A percentile compares a stretch with the other conserved stretches of the same genome.
phyloP scores from a whole-genome alignment of 2,329 filamentous ascomycete species.

The Verticillium zaregamsianum region DNA sequence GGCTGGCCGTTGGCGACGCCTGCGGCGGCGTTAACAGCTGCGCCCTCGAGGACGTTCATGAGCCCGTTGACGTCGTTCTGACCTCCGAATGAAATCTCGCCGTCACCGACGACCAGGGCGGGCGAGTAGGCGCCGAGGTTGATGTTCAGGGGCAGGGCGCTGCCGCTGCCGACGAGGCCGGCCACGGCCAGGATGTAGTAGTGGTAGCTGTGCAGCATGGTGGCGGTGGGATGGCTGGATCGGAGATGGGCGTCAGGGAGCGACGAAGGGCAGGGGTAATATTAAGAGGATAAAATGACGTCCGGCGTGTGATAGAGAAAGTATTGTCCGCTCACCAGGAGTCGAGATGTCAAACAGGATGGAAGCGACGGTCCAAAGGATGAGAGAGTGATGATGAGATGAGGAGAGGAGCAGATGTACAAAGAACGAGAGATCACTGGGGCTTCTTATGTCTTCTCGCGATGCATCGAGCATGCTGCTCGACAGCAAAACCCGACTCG shows the following conservation, averaged over 20 bases:
- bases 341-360: neutral
- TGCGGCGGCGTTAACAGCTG: constrained; percentile 34
- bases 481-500: neutral
- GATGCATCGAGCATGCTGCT: neutral
- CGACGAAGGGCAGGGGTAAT: neutral
- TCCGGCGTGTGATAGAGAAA: neutral
- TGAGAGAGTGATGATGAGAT: neutral
- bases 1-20: constrained; percentile 19
- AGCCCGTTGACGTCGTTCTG: constrained; percentile 38
- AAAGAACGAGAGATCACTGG: neutral
- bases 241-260: neutral
- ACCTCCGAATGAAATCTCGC: constrained; percentile 44
- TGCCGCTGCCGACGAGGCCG: constrained; percentile 20
- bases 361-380: neutral
- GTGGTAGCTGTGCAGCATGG: constrained; percentile 15
- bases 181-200: constrained; percentile 23
- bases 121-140: constrained; percentile 30
- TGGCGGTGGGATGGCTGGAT: neutral
- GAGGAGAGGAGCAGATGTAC: neutral
- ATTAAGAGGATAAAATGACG: neutral
- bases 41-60: constrained; percentile 42
- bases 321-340: neutral
- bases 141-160: constrained; percentile 27
- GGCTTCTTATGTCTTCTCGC: neutral
- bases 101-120: constrained; percentile 31